Evolutionary conservation across 208 protist genomes (phyloP), one percentile per base, ranked within the genome.

Genomic region (Acanthamoeba healyi): DNA sequence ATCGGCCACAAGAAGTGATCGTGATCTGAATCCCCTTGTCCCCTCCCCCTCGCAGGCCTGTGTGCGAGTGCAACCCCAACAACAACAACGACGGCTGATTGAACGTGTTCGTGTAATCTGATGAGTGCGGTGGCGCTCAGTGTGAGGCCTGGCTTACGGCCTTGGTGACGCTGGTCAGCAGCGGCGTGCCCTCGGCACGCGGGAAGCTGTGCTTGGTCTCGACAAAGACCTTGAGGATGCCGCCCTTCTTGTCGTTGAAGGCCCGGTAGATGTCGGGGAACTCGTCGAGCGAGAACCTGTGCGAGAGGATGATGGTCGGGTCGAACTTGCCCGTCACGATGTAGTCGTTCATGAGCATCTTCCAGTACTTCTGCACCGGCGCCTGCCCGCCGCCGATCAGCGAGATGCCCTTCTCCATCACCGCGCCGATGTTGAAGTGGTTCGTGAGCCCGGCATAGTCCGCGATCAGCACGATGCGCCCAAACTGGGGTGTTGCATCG

Each of bases 361-460:
- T 77, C 94, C 95, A 95, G 63, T 95, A 92, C 34, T 70, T 95
- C 74, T 96, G 94, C 79, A 72, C 46, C 36, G 63, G 82, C 5
- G 86, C 87, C 29, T 92, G 82, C 22, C 94, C 94, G 36, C 58
- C 93, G n/a, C 44, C 74, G 29, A 36, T 54, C 24, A 51, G 67
- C 29, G 94, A 34, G 70, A 96, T 67, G 36, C 88, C 46, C 70
- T 88, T 96, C 49, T 96, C 95, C 93, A 96, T 96, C 24, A 96
- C 29, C 19, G 95, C 94, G 46, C 95, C 95, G 56, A 96, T 67
- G 32, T 93, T 82, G 90, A 96, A 96, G 82, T 96, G 90, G 82
- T 96, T 96, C 70, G 93, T 90, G 87, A 49, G 67, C 6, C 74
- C 77, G 26, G 26, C 56, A 46, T 96, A 96, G 67, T 95, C 95